Base-by-base conservation (phyloP, 352 stramenopile species). In the Pythium volutum region DNA sequence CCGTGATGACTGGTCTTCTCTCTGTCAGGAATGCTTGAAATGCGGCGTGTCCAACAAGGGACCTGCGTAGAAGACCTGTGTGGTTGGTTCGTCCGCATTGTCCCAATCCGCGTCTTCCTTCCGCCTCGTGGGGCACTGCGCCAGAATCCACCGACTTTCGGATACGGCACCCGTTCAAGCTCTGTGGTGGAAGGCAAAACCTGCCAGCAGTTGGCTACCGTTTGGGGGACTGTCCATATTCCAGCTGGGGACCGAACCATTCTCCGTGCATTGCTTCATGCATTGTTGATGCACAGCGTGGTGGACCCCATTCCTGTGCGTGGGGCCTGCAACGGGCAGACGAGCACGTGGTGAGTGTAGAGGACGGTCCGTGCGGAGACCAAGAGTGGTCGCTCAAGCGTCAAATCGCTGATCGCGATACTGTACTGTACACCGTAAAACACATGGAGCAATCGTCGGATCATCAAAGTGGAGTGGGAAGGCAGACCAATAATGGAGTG, bases 341-440 rank as follows among this genome's bases (percentile, higher is more conserved):
- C 36, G 36, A 43, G 36, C 36, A 43, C 5, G 36, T 43, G 36
- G 36, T 43, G 36, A 43, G 36, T 43, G 18, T 36, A 36, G 10
- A 36, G 31, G 10, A 15, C 31, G 31, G 31, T 36, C 8, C 8
- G 36, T n/a, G 36, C 22, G 27, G 4, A 48, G 42, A 8, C 8
- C 31, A 36, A 36, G 8, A 14, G 42, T 29, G 42, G 22, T 27
- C 42, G 12, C 18, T 14, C n/a, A 25, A 16, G 22, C 42, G 42
- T 48, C 42, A 14, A 48, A 27, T 25, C n/a, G 42, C 22, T 45
- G 53, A 59, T 59, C 53, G 53, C 53, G 53, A 59, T 33, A 59
- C 53, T 29, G 42, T 3, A 48, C 42, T 18, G n/a, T 25, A 14
- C 25, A 34, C 12, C 20, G 18, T 36, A 11, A 36, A 36, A 36